Conservation (phyloP, 164 flowering plant genomes). For the Tinospora cordifolia region DNA sequence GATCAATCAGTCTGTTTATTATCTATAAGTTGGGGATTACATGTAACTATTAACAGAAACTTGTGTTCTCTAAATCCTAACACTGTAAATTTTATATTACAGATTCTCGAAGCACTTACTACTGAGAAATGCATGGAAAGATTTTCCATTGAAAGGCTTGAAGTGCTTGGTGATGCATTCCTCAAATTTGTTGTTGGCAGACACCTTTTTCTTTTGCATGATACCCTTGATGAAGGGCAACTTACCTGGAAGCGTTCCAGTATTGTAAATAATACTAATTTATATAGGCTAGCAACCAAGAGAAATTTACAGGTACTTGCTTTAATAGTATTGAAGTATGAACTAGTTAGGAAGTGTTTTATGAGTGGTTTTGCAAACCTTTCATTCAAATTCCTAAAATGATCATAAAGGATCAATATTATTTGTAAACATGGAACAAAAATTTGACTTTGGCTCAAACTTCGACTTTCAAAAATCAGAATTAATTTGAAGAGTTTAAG, state of each 20-base stretch:
- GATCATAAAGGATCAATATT: no score
- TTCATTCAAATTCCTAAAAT: neutral
- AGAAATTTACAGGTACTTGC: conserved; percentile 61
- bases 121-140: conserved; percentile 83
- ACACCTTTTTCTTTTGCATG: conserved; percentile 62
- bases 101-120: conserved; percentile 94
- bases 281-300: conserved; percentile 51
- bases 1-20: neutral
- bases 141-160: conserved; percentile 93
- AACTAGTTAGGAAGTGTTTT: neutral
- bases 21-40: neutral
- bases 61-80: neutral
- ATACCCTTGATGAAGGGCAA: conserved; percentile 70
- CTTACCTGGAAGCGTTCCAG: conserved; percentile 74
- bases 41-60: neutral
- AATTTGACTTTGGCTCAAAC: no score
- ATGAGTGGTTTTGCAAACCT: neutral
- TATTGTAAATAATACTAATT: conserved; percentile 59
- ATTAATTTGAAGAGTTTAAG: no score
- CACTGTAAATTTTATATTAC: conserved; percentile 11
- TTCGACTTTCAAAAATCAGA: no score
- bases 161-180: conserved; percentile 92
- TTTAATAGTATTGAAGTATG: conserved; percentile 2
- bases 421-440: no score
- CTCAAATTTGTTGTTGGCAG: conserved; percentile 88